Evolutionary conservation across 2,329 filamentous ascomycete genomes (phyloP).

Genomic region (Colletotrichum tamarilloi): DNA sequence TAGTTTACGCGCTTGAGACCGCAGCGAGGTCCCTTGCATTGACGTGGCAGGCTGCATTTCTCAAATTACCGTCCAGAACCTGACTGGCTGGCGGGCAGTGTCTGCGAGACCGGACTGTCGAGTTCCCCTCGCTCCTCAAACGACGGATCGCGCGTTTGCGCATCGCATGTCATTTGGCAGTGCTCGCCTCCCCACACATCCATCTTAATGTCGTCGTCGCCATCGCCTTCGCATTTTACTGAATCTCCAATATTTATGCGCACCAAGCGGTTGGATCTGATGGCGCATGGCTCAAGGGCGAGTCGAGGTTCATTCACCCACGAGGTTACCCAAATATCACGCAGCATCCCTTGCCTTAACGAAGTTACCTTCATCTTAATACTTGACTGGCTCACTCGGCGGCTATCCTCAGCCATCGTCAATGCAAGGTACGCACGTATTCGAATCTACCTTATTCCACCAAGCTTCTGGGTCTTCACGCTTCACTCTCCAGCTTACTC

Average conservation of each 20-base stretch:
- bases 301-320: slow-evolving; percentile 2
- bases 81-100: slow-evolving; percentile 10
- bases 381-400: neutral
- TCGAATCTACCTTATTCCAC: neutral
- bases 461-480: neutral
- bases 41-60: slow-evolving; percentile 31
- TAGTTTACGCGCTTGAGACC: slow-evolving; percentile 4
- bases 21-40: slow-evolving; percentile 33
- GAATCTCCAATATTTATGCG: neutral
- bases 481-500: neutral
- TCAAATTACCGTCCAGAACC: slow-evolving; percentile 26
- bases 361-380: slow-evolving; percentile 16
- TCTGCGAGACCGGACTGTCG: slow-evolving; percentile 28
- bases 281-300: neutral
- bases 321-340: neutral
- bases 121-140: slow-evolving; percentile 14
- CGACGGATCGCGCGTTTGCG: slow-evolving; percentile 15
- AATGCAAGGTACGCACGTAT: neutral
- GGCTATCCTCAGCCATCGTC: neutral
- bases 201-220: neutral
- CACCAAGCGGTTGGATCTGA: neutral
- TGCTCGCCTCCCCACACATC: slow-evolving; percentile 7
- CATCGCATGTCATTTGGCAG: slow-evolving; percentile 12
- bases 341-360: slow-evolving; percentile 19
- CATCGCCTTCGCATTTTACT: slow-evolving; percentile 2